Conservation (phyloP, 139 green algal species). For the Chlamydomonas sp. region DNA sequence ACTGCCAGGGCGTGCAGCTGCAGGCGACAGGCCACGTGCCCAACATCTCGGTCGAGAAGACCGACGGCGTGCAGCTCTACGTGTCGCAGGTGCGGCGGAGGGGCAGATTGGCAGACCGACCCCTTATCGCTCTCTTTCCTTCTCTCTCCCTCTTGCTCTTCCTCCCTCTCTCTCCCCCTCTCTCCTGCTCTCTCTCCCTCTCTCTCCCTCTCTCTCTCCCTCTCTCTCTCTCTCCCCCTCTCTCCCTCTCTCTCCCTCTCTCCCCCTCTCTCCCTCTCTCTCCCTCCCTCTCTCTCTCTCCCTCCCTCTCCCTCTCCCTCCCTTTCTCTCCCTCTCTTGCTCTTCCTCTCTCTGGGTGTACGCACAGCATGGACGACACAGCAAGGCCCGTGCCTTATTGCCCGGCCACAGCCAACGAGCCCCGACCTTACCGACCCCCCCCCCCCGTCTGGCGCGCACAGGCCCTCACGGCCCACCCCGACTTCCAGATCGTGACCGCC, state of each 20-base stretch:
- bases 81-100: too few relatives aligned
- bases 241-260: too few relatives aligned
- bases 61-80: slow-evolving; percentile 69
- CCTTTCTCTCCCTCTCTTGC: too few relatives aligned
- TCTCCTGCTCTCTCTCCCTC: not conserved
- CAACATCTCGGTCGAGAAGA: slow-evolving; percentile 86
- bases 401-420: too few relatives aligned
- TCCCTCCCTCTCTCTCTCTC: too few relatives aligned
- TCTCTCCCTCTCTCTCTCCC: not conserved
- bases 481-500: slow-evolving; percentile 63
- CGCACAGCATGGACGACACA: too few relatives aligned
- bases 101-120: not conserved
- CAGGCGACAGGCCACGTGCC: slow-evolving; percentile 66
- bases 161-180: not conserved
- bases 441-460: not conserved
- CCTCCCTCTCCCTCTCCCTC: too few relatives aligned
- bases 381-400: too few relatives aligned
- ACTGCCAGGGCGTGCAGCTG: slow-evolving; percentile 70
- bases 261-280: too few relatives aligned
- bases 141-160: too few relatives aligned
- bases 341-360: too few relatives aligned
- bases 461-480: slow-evolving; percentile 14
- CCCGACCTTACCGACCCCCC: not conserved
- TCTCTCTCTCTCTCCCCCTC: not conserved
- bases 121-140: too few relatives aligned